These are phyloP conservation scores for Hypoxylon intermedium DNA, from an alignment of 495 filamentous ascomycete genomes.

Conservation along the genomic window DNA sequence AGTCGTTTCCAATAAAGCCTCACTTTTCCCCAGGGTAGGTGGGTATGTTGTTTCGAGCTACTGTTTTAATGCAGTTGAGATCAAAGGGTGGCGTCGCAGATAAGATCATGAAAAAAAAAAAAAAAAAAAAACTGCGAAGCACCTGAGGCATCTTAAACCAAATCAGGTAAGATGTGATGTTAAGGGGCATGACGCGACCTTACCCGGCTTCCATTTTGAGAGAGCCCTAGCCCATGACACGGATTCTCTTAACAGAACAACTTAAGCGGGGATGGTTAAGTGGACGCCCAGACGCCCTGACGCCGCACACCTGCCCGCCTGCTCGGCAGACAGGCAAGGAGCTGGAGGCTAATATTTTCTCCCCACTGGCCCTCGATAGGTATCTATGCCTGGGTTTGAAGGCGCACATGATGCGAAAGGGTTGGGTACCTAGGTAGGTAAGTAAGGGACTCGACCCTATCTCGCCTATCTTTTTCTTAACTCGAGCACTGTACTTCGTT, in stretches of 20 bases:
- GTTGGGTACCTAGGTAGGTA: too few species aligned
- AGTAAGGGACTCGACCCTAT: too few species aligned
- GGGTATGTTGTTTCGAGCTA: slow-evolving; percentile 18
- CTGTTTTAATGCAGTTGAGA: slow-evolving; percentile 16
- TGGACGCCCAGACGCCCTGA: too few species aligned
- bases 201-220: slow-evolving; percentile 15
- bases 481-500: too few species aligned
- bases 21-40: slow-evolving; percentile 6
- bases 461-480: too few species aligned
- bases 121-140: slow-evolving; percentile 10
- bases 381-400: background rate
- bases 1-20: too few species aligned
- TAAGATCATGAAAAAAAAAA: background rate
- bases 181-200: slow-evolving; percentile 19
- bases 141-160: slow-evolving; percentile 9
- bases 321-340: slow-evolving; percentile 16
- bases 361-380: slow-evolving; percentile 1
- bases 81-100: slow-evolving; percentile 1
- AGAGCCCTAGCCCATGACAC: slow-evolving; percentile 2
- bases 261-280: slow-evolving; percentile 34
- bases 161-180: slow-evolving; percentile 12
- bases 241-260: slow-evolving; percentile 26
- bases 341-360: slow-evolving; percentile 13
- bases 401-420: too few species aligned
- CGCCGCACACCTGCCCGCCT: background rate